Conservation (phyloP, 2,329 filamentous ascomycete species). For the Colletotrichum echinochloae region DNA sequence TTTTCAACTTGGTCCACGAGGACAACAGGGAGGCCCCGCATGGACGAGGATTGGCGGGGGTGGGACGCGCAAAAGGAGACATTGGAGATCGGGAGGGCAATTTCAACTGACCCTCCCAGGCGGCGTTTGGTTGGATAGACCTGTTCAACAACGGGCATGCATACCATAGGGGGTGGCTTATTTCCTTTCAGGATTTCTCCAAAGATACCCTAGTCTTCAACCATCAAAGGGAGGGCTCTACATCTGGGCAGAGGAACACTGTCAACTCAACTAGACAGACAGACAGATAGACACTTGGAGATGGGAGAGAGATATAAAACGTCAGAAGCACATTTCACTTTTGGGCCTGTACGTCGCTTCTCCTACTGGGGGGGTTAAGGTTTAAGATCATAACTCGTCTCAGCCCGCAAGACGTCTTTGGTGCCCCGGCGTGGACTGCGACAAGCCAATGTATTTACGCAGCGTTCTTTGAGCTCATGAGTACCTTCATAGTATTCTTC, state of each 20-base stretch:
- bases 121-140: slow-evolving; percentile 39
- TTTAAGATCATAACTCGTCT: slow-evolving; percentile 13
- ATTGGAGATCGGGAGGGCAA: slow-evolving; percentile 14
- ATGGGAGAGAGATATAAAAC: background rate
- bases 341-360: background rate
- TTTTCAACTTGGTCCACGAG: slow-evolving; percentile 21
- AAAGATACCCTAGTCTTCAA: slow-evolving; percentile 54
- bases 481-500: slow-evolving; percentile 83
- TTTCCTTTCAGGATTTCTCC: slow-evolving; percentile 38
- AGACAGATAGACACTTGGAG: slow-evolving; percentile 44
- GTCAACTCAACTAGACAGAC: slow-evolving; percentile 46
- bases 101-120: slow-evolving; percentile 34
- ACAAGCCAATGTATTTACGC: background rate
- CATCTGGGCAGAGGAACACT: slow-evolving; percentile 16
- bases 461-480: slow-evolving; percentile 61
- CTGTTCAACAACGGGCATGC: slow-evolving; percentile 37
- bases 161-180: background rate
- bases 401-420: background rate
- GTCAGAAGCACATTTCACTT: background rate
- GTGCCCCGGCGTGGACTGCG: background rate
- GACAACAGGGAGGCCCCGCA: background rate
- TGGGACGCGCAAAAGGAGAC: background rate
- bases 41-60: background rate
- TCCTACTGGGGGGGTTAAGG: slow-evolving; percentile 8
- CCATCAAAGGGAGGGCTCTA: slow-evolving; percentile 44